Conservation (phyloP, 805 yeast species). For the Kazachstania martiniae region DNA sequence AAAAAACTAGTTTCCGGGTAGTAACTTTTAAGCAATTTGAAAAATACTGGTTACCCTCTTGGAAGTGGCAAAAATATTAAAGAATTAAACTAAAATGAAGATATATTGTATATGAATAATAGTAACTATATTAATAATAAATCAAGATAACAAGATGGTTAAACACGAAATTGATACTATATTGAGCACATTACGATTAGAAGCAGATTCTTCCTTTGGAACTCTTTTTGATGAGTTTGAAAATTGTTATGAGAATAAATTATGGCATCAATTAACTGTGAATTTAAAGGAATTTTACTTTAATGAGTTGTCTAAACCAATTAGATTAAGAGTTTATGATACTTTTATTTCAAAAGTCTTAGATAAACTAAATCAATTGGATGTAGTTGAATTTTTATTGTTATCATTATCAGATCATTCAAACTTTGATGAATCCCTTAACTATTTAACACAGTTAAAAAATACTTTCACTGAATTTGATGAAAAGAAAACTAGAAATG, state of each 20-base stretch:
- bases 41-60: too few species aligned
- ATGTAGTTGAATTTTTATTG: slow-evolving; percentile 66
- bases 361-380: slow-evolving; percentile 66
- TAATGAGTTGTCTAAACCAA: slow-evolving; percentile 37
- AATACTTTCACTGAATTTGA: slow-evolving; percentile 35
- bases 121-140: too few species aligned
- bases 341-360: slow-evolving; percentile 59
- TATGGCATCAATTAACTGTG: slow-evolving; percentile 90
- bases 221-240: slow-evolving; percentile 47
- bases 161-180: slow-evolving; percentile 21
- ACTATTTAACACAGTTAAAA: slow-evolving; percentile 35
- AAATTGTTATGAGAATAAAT: slow-evolving; percentile 74
- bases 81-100: too few species aligned
- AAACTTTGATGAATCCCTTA: slow-evolving; percentile 38
- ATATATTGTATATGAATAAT: too few species aligned
- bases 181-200: slow-evolving; percentile 44
- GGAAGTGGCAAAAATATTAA: too few species aligned
- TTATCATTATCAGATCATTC: slow-evolving; percentile 36
- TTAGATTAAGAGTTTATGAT: slow-evolving; percentile 58
- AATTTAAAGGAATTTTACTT: slow-evolving; percentile 51
- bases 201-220: slow-evolving; percentile 53
- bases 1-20: too few species aligned
- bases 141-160: neutral
- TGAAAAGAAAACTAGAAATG: slow-evolving; percentile 23
- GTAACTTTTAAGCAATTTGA: too few species aligned